A percentile compares a stretch with the other conserved stretches of the same genome.
These are phyloP conservation scores for Atkinsonella texensis DNA, from an alignment of 2,329 filamentous ascomycete genomes.

Conservation along the genomic window DNA sequence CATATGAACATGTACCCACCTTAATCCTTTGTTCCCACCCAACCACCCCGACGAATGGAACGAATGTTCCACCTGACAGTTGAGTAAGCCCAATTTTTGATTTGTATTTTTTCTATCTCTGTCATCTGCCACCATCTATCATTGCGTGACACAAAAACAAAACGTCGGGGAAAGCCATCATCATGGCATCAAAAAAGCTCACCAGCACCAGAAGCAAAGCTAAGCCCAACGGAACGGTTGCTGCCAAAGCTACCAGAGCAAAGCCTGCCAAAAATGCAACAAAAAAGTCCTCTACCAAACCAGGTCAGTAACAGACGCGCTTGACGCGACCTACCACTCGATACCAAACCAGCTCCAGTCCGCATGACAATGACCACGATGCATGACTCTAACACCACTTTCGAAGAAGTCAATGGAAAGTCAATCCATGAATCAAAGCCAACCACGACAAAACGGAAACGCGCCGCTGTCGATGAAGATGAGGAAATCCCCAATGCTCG, in stretches of 20 bases:
- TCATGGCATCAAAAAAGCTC: conserved; percentile 7
- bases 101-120: background rate
- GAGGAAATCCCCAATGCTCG: conserved; percentile 1
- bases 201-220: conserved; percentile 2
- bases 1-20: too few relatives aligned
- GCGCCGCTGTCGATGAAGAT: conserved; percentile 5
- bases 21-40: background rate
- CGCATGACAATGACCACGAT: background rate
- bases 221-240: background rate
- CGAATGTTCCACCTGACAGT: background rate
- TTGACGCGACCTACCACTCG: background rate
- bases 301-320: conserved; percentile 5
- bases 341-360: background rate
- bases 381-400: background rate
- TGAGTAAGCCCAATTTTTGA: conserved; percentile 1
- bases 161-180: background rate
- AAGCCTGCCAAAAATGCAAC: conserved; percentile 2
- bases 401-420: conserved; percentile 2
- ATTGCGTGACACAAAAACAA: background rate
- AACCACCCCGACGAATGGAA: background rate
- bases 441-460: conserved; percentile 5
- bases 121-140: background rate
- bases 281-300: conserved; percentile 4
- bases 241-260: background rate
- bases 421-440: background rate